Evolutionary conservation across 1,139 yeast species (phyloP), one percentile per base, ranked within the genome.

Genomic region (Magnusiomyces paraingens): DNA sequence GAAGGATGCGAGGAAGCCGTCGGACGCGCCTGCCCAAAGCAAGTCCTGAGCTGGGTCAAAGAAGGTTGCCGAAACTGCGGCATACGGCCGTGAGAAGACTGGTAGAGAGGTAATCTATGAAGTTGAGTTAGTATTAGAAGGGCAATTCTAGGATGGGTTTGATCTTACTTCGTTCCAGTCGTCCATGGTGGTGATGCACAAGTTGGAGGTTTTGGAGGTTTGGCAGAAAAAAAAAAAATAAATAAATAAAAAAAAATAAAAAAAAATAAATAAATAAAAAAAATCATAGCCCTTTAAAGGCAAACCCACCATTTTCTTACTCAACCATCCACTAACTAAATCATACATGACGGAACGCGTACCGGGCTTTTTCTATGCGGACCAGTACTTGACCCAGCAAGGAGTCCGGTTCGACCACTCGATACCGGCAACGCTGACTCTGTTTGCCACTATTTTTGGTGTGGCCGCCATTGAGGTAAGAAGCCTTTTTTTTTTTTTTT

Each of bases 11-110:
- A 79, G 66, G 52, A 72, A 69, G 8, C 84, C 84, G 40, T 66
- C 68, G 11, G 77, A 72, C 65, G 86, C 93, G n/a, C 96, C 96
- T 3, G 84, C 76, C 98, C 98, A 67, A 90, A 90, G 26, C 73
- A 65, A 32, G 81, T 26, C 18, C 53, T 44, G 17, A 53, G 61
- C n/a, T 81, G 62, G 2, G 74, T 65, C 17, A 67, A 59, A 36
- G 65, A 57, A 26, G 32, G 32, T 26, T 4, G 32, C 32, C 42
- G 65, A 62, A 18, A 65, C 57, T n/a, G 61, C 59, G 43, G 57
- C 57, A 21, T 64, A 63, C 53, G 59, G 36, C 21, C 18, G 21
- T n/a, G 26, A 14, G 39, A 38, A 61, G 35, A 60, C 52, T 10
- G 67, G 62, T 42, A 61, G 55, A 48, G 64, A 62, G 36, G 58